Base-by-base conservation (phyloP, 331 rosid genomes). In the Acacia concinna region DNA sequence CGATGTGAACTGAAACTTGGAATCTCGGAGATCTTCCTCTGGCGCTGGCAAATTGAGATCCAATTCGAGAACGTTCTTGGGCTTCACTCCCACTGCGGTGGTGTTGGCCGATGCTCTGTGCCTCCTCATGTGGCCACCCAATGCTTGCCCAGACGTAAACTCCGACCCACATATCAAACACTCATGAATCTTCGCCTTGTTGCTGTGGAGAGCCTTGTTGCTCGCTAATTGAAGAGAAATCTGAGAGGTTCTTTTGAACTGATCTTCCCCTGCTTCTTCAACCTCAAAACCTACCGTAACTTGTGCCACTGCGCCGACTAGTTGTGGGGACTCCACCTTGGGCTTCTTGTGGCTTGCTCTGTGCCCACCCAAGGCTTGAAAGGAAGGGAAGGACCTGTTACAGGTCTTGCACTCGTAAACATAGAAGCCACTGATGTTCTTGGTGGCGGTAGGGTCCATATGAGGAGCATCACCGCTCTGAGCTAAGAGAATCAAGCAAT, bases 41-140 rank as follows among this genome's bases (percentile, higher is more conserved):
- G 97, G 97, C 11, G 99, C 98, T 51, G 98, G 98, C 38, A 96
- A 92, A 54, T 96, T 96, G 23, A 96, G 99, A 90, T 96, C 99
- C 78, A 96, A 80, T 15, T 84, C 70, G 31, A 91, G 70, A 76
- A 91, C 76, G 79, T 79, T 88, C 21, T 85, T 77, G 2, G 75
- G 84, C 65, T 27, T 85, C 41, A 70, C 79, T 7, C 35, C 78
- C 8, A 5, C 63, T 0, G 40, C 21, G 34, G 74, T 30, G 2
- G 38, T 21, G 60, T 47, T 78, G 4, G 87, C 7, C 1, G 88
- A 54, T 0, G 97, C 74, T 65, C 98, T 86, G 68, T 96, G 99
- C 79, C 99, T 85, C 66, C 99, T 93, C 99, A 96, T 96, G 71
- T 96, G 99, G 1, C 98, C 99, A 21, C 99, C 97, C 59, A 96